Evolutionary conservation across 306 rosid genomes (phyloP).

Genomic region (Lagenaria siceraria): DNA sequence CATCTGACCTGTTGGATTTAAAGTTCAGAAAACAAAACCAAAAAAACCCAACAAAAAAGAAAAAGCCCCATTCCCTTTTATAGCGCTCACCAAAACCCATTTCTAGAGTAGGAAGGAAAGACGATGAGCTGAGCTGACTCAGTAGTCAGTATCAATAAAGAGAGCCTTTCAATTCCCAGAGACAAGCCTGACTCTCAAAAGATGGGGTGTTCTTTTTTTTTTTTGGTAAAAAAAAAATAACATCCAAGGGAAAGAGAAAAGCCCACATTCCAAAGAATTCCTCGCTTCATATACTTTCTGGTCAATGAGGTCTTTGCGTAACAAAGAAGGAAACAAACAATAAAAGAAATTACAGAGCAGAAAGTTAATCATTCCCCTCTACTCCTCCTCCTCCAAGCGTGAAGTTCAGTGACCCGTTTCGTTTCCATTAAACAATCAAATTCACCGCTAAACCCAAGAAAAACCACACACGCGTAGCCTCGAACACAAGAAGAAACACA

Average conservation of each 20-base stretch:
- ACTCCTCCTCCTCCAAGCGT: conserved; percentile 37
- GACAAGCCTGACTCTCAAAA: conserved; percentile 89
- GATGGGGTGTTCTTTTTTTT: conserved; percentile 27
- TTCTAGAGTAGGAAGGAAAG: conserved; percentile 15
- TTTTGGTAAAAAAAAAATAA: neutral
- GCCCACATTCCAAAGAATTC: conserved; percentile 60
- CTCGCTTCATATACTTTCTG: conserved; percentile 16
- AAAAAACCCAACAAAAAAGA: neutral
- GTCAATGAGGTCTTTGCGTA: conserved; percentile 19
- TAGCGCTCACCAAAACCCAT: conserved; percentile 18
- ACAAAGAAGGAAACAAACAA: conserved; percentile 25
- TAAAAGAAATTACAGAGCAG: conserved; percentile 23
- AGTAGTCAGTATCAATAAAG: conserved; percentile 35
- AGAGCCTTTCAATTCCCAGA: conserved; percentile 25
- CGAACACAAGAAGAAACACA: conserved; percentile 33
- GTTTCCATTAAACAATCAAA: conserved; percentile 41
- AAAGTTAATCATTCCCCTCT: conserved; percentile 36
- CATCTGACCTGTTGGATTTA: conserved; percentile 57
- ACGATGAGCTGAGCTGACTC: conserved; percentile 20
- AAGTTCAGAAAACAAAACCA: conserved; percentile 28
- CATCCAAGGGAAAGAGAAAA: conserved; percentile 3
- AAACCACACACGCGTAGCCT: conserved; percentile 39
- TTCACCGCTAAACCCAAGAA: conserved; percentile 25
- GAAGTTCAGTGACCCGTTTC: conserved; percentile 35
- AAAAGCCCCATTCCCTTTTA: conserved; percentile 1